A percentile compares a stretch with the other conserved stretches of the same genome.
phyloP scores from a whole-genome alignment of 331 rosid species.

The Dryas integrifolia region DNA sequence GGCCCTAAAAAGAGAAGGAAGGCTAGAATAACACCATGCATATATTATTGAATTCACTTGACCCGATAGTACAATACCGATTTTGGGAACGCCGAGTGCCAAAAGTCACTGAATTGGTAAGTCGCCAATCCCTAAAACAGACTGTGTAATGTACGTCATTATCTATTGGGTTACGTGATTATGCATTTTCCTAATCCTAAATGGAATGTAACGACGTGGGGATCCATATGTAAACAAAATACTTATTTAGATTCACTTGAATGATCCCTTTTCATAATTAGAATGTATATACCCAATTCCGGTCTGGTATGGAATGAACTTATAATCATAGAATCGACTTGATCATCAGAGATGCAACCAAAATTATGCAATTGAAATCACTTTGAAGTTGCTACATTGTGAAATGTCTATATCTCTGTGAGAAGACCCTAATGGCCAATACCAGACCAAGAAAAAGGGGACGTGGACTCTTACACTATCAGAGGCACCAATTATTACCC shows the following conservation, averaged over 20 bases:
- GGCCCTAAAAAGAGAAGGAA: too few species aligned
- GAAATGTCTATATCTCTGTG: neutral
- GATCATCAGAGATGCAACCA: neutral
- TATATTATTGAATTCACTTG: too few species aligned
- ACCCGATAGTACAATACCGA: too few species aligned
- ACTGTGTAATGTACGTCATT: too few species aligned
- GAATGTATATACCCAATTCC: neutral
- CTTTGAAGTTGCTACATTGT: slow-evolving; percentile 21
- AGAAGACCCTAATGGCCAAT: slow-evolving; percentile 54
- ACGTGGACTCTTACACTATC: slow-evolving; percentile 69
- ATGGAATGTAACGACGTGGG: neutral
- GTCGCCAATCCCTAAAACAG: too few species aligned
- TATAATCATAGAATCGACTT: too few species aligned
- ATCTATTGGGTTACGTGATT: neutral
- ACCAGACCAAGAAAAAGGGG: slow-evolving; percentile 71
- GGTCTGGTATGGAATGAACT: too few species aligned
- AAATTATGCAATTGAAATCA: slow-evolving; percentile 21
- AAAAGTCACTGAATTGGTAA: too few species aligned
- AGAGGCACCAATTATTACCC: slow-evolving; percentile 52
- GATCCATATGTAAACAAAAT: neutral
- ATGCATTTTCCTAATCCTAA: neutral
- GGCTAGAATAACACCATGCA: too few species aligned
- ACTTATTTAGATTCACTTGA: neutral
- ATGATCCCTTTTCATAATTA: neutral
- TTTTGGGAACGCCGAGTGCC: too few species aligned